Evolutionary conservation across 2,329 filamentous ascomycete species (phyloP).

Genomic region (Colletotrichum sp.): DNA sequence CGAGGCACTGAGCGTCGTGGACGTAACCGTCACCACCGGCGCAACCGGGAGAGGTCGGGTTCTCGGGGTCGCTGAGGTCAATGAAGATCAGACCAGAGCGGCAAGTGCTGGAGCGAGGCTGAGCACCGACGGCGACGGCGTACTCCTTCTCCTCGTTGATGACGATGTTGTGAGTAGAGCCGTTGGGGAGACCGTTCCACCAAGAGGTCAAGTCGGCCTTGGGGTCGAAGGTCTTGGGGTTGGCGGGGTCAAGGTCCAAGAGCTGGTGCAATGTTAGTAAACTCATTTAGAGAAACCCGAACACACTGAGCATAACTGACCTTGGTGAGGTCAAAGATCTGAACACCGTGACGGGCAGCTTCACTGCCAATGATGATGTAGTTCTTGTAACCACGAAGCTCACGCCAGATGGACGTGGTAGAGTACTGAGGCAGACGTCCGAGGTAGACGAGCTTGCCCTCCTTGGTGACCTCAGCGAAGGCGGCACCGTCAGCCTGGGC

Average conservation of each 20-base stretch:
- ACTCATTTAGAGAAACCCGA: background rate
- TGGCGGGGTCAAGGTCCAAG: slow-evolving; percentile 46
- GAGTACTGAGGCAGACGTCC: slow-evolving; percentile 41
- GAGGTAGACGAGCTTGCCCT: slow-evolving; percentile 47
- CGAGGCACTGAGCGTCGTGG: slow-evolving; percentile 56
- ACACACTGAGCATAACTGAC: slow-evolving; percentile 26
- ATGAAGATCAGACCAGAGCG: slow-evolving; percentile 58
- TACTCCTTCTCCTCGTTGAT: slow-evolving; percentile 49
- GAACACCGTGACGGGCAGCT: slow-evolving; percentile 56
- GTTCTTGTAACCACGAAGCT: slow-evolving; percentile 38
- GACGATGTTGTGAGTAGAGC: slow-evolving; percentile 53
- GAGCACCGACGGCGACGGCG: slow-evolving; percentile 46
- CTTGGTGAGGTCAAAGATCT: slow-evolving; percentile 63
- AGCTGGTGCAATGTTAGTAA: slow-evolving; percentile 33
- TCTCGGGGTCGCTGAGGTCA: slow-evolving; percentile 54
- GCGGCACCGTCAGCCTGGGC: slow-evolving; percentile 43
- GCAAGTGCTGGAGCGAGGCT: slow-evolving; percentile 43
- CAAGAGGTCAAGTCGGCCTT: slow-evolving; percentile 35
- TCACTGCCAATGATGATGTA: slow-evolving; percentile 39
- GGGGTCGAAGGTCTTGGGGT: slow-evolving; percentile 32
- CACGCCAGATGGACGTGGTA: slow-evolving; percentile 32
- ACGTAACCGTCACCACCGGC: slow-evolving; percentile 51
- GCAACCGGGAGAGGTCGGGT: slow-evolving; percentile 53
- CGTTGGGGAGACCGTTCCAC: slow-evolving; percentile 32
- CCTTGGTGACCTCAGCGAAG: slow-evolving; percentile 46